A percentile compares a stretch with the other conserved stretches of the same genome.
Evolutionary conservation across 2,329 filamentous ascomycete genomes (phyloP).

Genomic region (Sclerotinia glacialis): DNA sequence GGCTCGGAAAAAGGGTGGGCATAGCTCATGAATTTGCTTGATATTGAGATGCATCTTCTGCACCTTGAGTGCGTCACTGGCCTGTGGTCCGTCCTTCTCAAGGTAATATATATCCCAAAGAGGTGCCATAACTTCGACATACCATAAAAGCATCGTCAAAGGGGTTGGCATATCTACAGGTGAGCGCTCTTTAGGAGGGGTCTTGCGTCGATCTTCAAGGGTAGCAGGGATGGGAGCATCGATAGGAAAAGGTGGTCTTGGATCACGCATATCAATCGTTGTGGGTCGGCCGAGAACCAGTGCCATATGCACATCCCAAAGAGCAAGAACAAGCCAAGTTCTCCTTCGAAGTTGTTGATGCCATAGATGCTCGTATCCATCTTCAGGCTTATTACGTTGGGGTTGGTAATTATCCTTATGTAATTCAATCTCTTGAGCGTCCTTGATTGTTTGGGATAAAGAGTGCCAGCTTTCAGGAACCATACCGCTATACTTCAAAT

Average conservation of each 20-base stretch:
- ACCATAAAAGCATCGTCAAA: conserved; percentile 53
- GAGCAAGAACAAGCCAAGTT: conserved; percentile 54
- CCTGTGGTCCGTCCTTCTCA: conserved; percentile 55
- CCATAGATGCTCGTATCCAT: conserved; percentile 57
- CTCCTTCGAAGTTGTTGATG: conserved; percentile 53
- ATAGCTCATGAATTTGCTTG: conserved; percentile 47
- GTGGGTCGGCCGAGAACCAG: conserved; percentile 42
- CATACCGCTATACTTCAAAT: conserved; percentile 57
- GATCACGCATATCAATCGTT: conserved; percentile 50
- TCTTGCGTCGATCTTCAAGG: conserved; percentile 45
- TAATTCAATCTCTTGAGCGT: conserved; percentile 62
- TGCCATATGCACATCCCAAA: conserved; percentile 43
- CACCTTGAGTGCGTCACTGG: conserved; percentile 53
- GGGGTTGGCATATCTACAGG: conserved; percentile 53
- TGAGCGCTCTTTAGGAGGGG: conserved; percentile 48
- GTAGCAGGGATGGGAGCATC: conserved; percentile 49
- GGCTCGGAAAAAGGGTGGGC: conserved; percentile 53
- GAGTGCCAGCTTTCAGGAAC: conserved; percentile 52
- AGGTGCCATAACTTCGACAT: conserved; percentile 47
- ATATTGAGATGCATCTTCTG: conserved; percentile 54
- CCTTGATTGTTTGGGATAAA: conserved; percentile 55
- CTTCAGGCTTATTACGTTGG: conserved; percentile 45
- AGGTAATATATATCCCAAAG: conserved; percentile 51
- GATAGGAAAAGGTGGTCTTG: conserved; percentile 50
- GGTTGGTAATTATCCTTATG: conserved; percentile 51